Base-by-base conservation (phyloP, 441 rosid genomes). In the Codiaeum variegatum region DNA sequence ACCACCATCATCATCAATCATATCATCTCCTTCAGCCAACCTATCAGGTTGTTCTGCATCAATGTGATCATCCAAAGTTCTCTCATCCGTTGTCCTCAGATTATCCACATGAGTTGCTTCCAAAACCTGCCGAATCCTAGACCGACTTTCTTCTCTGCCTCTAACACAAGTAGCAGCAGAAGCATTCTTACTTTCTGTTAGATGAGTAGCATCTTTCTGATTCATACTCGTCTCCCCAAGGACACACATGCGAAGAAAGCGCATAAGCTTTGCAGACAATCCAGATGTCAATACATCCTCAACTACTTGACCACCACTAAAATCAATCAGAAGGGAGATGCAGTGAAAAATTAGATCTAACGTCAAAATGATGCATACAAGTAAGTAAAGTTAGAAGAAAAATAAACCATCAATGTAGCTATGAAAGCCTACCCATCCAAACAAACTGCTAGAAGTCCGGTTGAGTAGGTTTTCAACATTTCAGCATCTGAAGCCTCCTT, bases 221-320 rank as follows among this genome's bases (percentile, higher is more conserved):
- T 81, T 84, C 55, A 83, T 71, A 75, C 83, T 78, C 10, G 81
- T 66, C 85, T 96, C 99, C 72, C 96, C 98, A 71, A 93, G 86
- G 75, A 96, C 91, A 60, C 96, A 88, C 23, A 91, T 66, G 31
- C 97, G 97, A 77, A 93, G 98, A 88, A 88, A 93, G 75, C 81
- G 97, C 97, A 96, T 93, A 78, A 96, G 97, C 85, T 90, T 96
- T 19, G 90, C 87, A 62, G 96, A 85, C 87, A 93, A 82, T 71
- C 97, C 98, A 80, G 97, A 93, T 44, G 91, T 86, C 88, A 93
- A 80, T 65, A 89, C 98, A 79, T 93, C 97, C 82, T 96, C 99
- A 77, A 93, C 92, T 73, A 91, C 79, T 80, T 79, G 97, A 74
- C 97, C 97, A 73, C 90, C 97, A 69, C 98, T 96, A 83, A 78